These are phyloP conservation scores for Beauveria caledonica DNA, from an alignment of 2,329 filamentous ascomycete genomes.

Conservation along the genomic window DNA sequence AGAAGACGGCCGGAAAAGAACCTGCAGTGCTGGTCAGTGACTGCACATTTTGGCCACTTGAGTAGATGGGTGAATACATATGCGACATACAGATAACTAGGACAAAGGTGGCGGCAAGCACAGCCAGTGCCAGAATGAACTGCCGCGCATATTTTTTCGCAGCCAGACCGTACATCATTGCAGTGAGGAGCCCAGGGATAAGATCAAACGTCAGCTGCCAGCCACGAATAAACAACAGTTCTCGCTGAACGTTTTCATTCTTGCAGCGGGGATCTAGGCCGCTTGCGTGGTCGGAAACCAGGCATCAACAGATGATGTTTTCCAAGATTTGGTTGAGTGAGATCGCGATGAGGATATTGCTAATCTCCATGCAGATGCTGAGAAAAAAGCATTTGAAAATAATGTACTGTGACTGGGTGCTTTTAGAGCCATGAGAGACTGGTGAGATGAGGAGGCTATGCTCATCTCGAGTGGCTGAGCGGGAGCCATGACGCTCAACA, in stretches of 20 bases:
- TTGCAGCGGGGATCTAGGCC: neutral
- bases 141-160: neutral
- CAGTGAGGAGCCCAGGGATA: neutral
- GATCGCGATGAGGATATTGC: neutral
- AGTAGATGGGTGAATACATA: neutral
- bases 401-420: neutral
- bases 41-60: too few species aligned
- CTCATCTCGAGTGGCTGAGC: neutral
- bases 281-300: neutral
- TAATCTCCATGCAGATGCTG: neutral
- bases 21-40: neutral
- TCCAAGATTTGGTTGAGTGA: neutral
- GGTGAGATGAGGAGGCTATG: neutral
- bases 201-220: neutral
- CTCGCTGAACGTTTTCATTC: neutral
- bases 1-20: neutral
- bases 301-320: neutral
- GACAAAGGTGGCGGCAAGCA: neutral
- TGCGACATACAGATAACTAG: neutral
- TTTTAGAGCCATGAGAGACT: neutral
- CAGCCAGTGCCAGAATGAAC: neutral
- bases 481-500: neutral
- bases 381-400: neutral
- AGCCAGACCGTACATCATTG: neutral
- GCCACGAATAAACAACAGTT: neutral